These are phyloP conservation scores for Sphaerulina vaccinii DNA, from an alignment of 2,329 filamentous ascomycete genomes.

Conservation along the genomic window DNA sequence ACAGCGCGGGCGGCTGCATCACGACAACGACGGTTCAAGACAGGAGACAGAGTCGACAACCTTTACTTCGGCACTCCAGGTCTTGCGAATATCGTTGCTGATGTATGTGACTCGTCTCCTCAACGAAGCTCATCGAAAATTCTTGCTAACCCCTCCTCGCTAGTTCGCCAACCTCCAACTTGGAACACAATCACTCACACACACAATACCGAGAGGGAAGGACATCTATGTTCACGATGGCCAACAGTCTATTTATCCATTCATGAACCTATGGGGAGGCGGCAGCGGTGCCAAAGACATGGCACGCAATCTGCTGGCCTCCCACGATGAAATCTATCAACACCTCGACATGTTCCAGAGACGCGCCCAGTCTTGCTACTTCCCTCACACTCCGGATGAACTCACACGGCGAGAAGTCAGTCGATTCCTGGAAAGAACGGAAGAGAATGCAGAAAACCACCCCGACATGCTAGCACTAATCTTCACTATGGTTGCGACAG, in stretches of 20 bases:
- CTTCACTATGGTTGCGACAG: slow-evolving; percentile 49
- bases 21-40: slow-evolving; percentile 39
- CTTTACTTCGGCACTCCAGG: slow-evolving; percentile 53
- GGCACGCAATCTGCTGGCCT: slow-evolving; percentile 40
- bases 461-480: slow-evolving; percentile 51
- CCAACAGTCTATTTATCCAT: slow-evolving; percentile 42
- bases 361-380: slow-evolving; percentile 46
- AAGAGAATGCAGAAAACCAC: slow-evolving; percentile 44
- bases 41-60: slow-evolving; percentile 44
- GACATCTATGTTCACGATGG: slow-evolving; percentile 45
- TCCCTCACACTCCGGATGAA: slow-evolving; percentile 47
- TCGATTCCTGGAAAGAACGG: slow-evolving; percentile 44
- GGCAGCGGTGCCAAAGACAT: slow-evolving; percentile 25
- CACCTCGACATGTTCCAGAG: slow-evolving; percentile 46
- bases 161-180: slow-evolving; percentile 46
- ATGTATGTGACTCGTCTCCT: slow-evolving; percentile 43
- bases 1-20: slow-evolving; percentile 27
- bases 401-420: slow-evolving; percentile 46
- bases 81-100: slow-evolving; percentile 47
- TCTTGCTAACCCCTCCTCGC: slow-evolving; percentile 13
- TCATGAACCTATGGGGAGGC: slow-evolving; percentile 44
- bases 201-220: slow-evolving; percentile 39
- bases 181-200: slow-evolving; percentile 43
- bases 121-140: slow-evolving; percentile 5
- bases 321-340: slow-evolving; percentile 40